Evolutionary conservation across 2,329 filamentous ascomycete species (phyloP).

Genomic region (Monilinia fructigena): DNA sequence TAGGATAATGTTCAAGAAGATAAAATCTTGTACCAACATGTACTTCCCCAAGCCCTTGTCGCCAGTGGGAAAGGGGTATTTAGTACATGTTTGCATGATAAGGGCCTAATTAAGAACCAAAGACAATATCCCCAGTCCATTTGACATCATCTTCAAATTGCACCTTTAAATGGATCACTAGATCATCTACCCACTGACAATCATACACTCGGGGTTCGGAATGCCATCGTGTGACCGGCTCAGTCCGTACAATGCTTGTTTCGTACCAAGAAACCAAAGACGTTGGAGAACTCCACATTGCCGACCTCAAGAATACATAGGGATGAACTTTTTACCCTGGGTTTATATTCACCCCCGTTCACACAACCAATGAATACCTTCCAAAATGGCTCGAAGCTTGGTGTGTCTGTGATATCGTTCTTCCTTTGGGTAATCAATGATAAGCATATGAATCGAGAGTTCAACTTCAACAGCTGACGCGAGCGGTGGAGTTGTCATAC

Average conservation of each 20-base stretch:
- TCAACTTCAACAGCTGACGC: constrained; percentile 4
- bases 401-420: background rate
- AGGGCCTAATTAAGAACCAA: background rate
- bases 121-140: background rate
- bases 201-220: background rate
- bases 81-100: background rate
- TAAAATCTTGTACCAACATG: no score
- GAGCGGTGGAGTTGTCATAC: constrained; percentile 12
- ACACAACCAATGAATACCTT: background rate
- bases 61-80: background rate
- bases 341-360: background rate
- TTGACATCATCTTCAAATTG: background rate
- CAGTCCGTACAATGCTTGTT: background rate
- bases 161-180: background rate
- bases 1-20: background rate
- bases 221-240: background rate
- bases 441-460: constrained; percentile 7
- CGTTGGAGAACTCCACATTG: background rate
- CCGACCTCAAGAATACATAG: background rate
- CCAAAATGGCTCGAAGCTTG: background rate
- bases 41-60: background rate
- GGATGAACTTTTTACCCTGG: background rate
- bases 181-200: background rate
- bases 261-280: background rate
- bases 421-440: constrained; percentile 1